Evolutionary conservation across 108 stramenopile genomes (phyloP).

Genomic region (Fragilariopsis cylindrus): DNA sequence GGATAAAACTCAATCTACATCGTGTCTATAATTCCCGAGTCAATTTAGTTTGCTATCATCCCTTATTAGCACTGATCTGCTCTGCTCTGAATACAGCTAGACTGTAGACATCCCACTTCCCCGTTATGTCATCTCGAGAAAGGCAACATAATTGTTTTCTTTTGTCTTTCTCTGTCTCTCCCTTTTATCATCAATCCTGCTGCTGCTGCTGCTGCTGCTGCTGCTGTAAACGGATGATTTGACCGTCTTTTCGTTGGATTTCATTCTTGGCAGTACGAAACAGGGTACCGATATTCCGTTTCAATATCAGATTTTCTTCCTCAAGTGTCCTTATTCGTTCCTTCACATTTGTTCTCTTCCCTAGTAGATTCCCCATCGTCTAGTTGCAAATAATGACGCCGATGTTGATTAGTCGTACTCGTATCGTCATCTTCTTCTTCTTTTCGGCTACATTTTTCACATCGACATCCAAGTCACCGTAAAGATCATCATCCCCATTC

Average conservation of each 20-base stretch:
- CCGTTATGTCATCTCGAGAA: no score
- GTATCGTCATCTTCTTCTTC: neutral
- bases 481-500: neutral
- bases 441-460: neutral
- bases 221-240: constrained; percentile 27
- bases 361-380: neutral
- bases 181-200: neutral
- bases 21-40: no score
- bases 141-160: neutral
- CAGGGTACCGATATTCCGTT: constrained; percentile 63
- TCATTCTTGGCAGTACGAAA: constrained; percentile 61
- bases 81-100: no score
- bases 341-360: neutral
- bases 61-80: no score
- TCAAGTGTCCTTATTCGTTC: constrained; percentile 5
- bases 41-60: no score
- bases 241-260: constrained; percentile 50
- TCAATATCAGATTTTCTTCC: constrained; percentile 52
- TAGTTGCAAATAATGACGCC: no score
- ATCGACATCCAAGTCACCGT: constrained; percentile 5
- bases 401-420: neutral
- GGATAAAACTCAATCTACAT: no score
- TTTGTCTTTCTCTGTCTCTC: neutral
- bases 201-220: neutral
- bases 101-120: no score